Evolutionary conservation across 2,329 filamentous ascomycete species (phyloP), one percentile per base, ranked within the genome.

Genomic region (Bipolaris cookei): DNA sequence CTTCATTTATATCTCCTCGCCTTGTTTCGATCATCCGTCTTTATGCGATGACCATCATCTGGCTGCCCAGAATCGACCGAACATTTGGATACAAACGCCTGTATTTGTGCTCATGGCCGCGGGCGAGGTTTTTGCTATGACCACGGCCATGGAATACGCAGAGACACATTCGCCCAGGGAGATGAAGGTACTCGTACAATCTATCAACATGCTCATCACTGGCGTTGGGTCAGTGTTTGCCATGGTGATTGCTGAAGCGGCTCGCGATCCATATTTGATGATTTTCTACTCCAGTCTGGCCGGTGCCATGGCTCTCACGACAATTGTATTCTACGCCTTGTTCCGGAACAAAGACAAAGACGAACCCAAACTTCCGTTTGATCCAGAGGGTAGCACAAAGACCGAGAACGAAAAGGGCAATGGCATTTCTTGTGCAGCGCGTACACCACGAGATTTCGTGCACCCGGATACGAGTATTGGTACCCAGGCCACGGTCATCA

Each of bases 91-190:
- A 0, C 78, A 81, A 47, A 53, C 75, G 0, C 79, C 79, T 0
- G 57, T 77, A 0, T 80, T 79, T 56, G 64, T 80, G 20, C 56
- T 76, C 7, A 68, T 79, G 0, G 76, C 78, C 0, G 57, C 77
- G 3, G 76, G 74, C 0, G 80, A 82, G 63, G 77, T 82, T 10
- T 76, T 82, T 18, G 74, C 76, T 0, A 70, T 77, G 45, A 75
- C 77, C 13, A 80, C 80, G 0, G 75, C 71, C 1, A 73, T 75
- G 35, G 80, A 82, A 58, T 81, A 78, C 50, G 75, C 77, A 0
- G 81, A 81, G 61, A 72, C 70, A 37, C 67, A 80, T 28, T 76
- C 80, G 0, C 80, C 80, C 0, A 73, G 73, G 30, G 69, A 73
- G 11, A 81, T 81, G 77, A 75, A 73, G 37, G 69, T 65, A 3